Evolutionary conservation across 495 filamentous ascomycete species (phyloP).

Genomic region (Aspergillus baeticus): DNA sequence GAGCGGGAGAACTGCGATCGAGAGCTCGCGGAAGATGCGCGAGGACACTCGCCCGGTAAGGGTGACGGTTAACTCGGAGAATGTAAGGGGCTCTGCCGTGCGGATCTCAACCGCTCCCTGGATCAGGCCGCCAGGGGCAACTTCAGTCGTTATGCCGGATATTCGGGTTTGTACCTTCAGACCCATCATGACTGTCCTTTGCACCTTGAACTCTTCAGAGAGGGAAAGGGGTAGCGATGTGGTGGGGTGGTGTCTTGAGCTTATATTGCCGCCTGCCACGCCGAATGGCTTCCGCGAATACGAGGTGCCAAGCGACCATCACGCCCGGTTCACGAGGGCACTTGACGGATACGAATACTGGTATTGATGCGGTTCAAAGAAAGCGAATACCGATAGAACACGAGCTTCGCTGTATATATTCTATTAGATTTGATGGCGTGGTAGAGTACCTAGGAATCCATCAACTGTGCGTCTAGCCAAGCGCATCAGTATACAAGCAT

Average conservation of each 20-base stretch:
- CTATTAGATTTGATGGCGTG: neutral
- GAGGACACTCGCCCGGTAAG: neutral
- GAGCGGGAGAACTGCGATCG: neutral
- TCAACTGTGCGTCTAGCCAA: neutral
- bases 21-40: neutral
- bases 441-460: neutral
- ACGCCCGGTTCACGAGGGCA: no score
- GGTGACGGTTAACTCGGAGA: neutral
- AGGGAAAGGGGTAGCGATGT: conserved; percentile 8
- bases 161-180: neutral
- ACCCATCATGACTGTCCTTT: no score
- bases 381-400: no score
- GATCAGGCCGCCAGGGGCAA: neutral
- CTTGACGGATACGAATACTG: no score
- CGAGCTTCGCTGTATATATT: no score
- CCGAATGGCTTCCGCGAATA: neutral
- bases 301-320: no score
- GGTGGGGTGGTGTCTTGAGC: conserved; percentile 13
- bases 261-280: no score
- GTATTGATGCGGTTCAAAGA: no score
- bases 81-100: neutral
- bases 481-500: neutral
- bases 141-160: neutral
- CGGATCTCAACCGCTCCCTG: neutral
- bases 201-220: neutral